Conservation (phyloP, 805 yeast species). For the Limtongia smithiae region DNA sequence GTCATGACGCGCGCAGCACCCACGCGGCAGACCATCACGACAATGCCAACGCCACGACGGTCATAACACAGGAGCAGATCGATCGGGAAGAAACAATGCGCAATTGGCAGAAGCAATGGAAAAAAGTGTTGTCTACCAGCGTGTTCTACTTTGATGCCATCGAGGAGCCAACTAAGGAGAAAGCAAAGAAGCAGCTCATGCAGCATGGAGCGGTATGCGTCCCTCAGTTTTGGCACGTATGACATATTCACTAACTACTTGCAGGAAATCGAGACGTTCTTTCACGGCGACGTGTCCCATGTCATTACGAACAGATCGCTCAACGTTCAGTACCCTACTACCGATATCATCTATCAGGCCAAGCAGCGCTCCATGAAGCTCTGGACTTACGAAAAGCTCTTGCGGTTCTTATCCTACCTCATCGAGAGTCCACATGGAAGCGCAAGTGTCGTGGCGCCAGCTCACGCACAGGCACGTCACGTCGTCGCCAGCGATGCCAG, state of each 20-base stretch:
- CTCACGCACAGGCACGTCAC: background rate
- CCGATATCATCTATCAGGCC: slow-evolving; percentile 68
- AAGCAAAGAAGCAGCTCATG: slow-evolving; percentile 32
- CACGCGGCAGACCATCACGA: no score
- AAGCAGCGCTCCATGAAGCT: slow-evolving; percentile 62
- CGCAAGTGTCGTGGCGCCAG: background rate
- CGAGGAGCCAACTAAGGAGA: slow-evolving; percentile 35
- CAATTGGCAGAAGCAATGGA: slow-evolving; percentile 65
- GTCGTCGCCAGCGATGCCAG: slow-evolving; percentile 14
- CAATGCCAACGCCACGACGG: no score
- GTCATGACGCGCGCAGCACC: no score
- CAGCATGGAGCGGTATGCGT: slow-evolving; percentile 36
- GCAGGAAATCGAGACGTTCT: slow-evolving; percentile 51
- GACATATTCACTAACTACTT: slow-evolving; percentile 49
- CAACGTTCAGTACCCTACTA: slow-evolving; percentile 41
- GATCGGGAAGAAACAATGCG: slow-evolving; percentile 16
- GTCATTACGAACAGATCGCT: slow-evolving; percentile 66
- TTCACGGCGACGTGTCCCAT: slow-evolving; percentile 63
- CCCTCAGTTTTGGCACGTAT: slow-evolving; percentile 5
- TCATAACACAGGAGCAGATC: background rate
- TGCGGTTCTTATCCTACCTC: slow-evolving; percentile 20
- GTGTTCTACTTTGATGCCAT: slow-evolving; percentile 58
- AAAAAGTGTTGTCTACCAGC: slow-evolving; percentile 54
- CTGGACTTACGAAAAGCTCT: slow-evolving; percentile 69
- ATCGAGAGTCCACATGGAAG: slow-evolving; percentile 14